Evolutionary conservation across 129 eudicot genomes (phyloP), one percentile per base, ranked within the genome.

Genomic region (Flaveria robusta): DNA sequence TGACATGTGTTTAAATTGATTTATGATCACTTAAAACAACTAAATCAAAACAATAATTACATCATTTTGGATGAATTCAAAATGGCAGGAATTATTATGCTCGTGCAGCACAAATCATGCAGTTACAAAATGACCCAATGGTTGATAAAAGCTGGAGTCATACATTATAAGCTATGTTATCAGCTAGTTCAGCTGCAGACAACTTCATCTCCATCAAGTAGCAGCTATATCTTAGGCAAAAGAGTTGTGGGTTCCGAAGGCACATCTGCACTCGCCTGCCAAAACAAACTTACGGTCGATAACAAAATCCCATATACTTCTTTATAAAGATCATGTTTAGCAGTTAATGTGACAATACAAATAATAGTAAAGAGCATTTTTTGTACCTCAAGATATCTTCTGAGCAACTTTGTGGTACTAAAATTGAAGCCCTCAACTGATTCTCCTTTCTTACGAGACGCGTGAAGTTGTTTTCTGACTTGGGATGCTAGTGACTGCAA

Each of bases 391-490:
- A 93, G 86, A 74, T 88, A 93, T 85, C 79, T 88, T 66, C 79
- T 81, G 34, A 93, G 69, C 86, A 93, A 20, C 51, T 87, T 80
- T 19, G 91, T 83, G 41, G 98, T 93, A 72, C 98, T 93, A 85
- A 85, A 93, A 75, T 93, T 93, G 87, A 93, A 93, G 54, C 97
- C 98, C 68, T 88, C 85, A 78, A 93, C 76, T 2, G 97, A 81
- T 74, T 87, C 97, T 70, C 90, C 90, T 75, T 93, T 88, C 83
- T 86, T 88, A 60, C 98, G 98, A 51, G 98, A 93, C 81, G 97
- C 98, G 66, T 90, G 86, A 56, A 93, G 97, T 75, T 93, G 98
- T 81, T 87, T 90, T 80, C 98, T 85, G 18, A 93, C 97, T 83
- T 88, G 98, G 62, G 88, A 76, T 49, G 98, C 98, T 77, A 93